Evolutionary conservation across 179 eudicot genomes (phyloP).

Genomic region (Carnegiea gigantea): DNA sequence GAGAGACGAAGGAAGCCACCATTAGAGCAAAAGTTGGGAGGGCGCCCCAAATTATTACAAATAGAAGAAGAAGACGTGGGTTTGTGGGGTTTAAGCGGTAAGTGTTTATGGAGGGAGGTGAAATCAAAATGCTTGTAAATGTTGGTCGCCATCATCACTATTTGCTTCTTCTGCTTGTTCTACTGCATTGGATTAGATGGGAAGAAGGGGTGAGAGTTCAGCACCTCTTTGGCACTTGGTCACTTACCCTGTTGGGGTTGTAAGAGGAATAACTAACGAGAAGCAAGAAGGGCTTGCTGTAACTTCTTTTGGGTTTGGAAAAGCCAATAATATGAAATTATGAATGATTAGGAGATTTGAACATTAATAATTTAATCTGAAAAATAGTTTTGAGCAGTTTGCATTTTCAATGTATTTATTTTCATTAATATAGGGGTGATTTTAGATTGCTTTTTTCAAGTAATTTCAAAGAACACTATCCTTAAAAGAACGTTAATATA

Average conservation of each 20-base stretch:
- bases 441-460: too few species aligned
- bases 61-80: slow-evolving; percentile 21
- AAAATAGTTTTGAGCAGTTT: too few species aligned
- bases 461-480: too few species aligned
- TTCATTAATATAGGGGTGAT: too few species aligned
- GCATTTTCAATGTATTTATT: too few species aligned
- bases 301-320: background rate
- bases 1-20: slow-evolving; percentile 19
- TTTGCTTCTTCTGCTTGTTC: background rate
- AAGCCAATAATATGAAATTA: too few species aligned
- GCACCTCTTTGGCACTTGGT: too few species aligned
- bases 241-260: background rate
- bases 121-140: slow-evolving; percentile 22
- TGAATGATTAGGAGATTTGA: too few species aligned
- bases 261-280: background rate
- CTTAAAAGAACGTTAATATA: too few species aligned
- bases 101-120: slow-evolving; percentile 6
- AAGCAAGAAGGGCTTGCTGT: background rate
- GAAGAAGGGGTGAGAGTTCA: background rate
- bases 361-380: too few species aligned
- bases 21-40: slow-evolving; percentile 27
- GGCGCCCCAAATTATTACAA: background rate
- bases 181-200: slow-evolving; percentile 20
- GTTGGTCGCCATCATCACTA: slow-evolving; percentile 8
- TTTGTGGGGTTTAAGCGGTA: slow-evolving; percentile 7